Evolutionary conservation across 1,284 basidiomycete genomes (phyloP), one percentile per base, ranked within the genome.

Genomic region (Rhizoctonia solani): DNA sequence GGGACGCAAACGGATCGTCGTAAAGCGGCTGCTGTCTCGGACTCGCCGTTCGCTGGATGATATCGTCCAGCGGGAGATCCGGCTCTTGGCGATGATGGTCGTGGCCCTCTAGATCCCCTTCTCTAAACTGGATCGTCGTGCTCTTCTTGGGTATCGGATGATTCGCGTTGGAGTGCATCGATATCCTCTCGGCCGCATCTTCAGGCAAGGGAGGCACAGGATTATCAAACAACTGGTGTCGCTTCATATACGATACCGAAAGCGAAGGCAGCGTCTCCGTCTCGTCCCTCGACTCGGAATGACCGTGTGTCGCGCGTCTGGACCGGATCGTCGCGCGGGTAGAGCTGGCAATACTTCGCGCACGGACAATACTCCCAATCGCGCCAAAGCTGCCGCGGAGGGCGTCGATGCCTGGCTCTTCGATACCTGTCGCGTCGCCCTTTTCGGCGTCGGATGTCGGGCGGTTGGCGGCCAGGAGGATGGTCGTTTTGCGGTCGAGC

Each of bases 351-450:
- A 59, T 61, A 71, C 83, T 90, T 54, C 90, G 83, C 0, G 93
- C 93, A 11, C 94, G 87, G 68, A 95, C 91, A 74, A 97, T 90
- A 73, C 89, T 92, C 1, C 95, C 94, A 56, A 96, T 81, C 0
- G 92, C 84, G 3, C 93, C 92, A 73, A 95, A 94, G 3, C 88
- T 89, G n/a, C 93, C 93, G 27, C 95, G 85, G 1, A 97, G 81
- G 1, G 93, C 85, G 72, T 93, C 93, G 76, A 95, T 90, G 1
- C 94, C 93, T 0, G 94, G 89, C 29, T 92, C 89, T 75, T 91
- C 89, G 27, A 84, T 66, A 1, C 80, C 83, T 2, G 79, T 56
- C 5, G 78, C 66, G 19, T 74, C 73, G 34, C 75, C 76, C 73
- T 79, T 79, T 71, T 81, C 79, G 25, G 74, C 72, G 27, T 76